Evolutionary conservation across 208 protist genomes (phyloP).

Genomic region (Naegleria lovaniensis): DNA sequence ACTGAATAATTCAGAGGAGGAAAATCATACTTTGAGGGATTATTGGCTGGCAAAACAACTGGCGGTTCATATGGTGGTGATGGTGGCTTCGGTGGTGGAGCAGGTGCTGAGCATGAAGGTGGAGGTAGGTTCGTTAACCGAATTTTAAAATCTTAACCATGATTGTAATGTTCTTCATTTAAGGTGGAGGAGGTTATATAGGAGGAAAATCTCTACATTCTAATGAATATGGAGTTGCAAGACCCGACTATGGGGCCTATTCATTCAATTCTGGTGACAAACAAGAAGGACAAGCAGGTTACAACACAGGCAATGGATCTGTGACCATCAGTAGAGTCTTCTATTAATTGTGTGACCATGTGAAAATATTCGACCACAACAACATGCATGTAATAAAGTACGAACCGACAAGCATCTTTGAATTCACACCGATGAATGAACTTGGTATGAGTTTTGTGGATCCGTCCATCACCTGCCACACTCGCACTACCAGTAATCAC

Average conservation of each 20-base stretch:
- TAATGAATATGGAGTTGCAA: neutral
- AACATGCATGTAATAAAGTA: too few relatives aligned
- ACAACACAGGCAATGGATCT: neutral
- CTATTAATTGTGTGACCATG: too few relatives aligned
- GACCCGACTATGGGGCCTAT: neutral
- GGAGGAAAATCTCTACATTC: neutral
- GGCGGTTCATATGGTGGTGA: neutral
- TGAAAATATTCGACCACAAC: too few relatives aligned
- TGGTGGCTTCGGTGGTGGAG: neutral
- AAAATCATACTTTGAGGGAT: neutral
- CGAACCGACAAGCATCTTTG: too few relatives aligned
- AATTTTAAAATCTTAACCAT: neutral
- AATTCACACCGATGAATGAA: too few relatives aligned
- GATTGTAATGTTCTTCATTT: neutral
- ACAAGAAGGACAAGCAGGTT: neutral
- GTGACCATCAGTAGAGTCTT: neutral
- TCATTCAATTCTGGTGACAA: neutral
- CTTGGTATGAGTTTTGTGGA: too few relatives aligned
- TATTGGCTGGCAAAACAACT: neutral
- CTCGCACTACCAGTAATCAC: too few relatives aligned
- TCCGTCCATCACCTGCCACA: too few relatives aligned
- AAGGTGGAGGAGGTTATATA: neutral
- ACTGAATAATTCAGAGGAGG: too few relatives aligned
- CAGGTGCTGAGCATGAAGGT: neutral
- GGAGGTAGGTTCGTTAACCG: neutral